Evolutionary conservation across 176 grass and related monocot genomes (phyloP).

Genomic region (Aegilops umbellulata): DNA sequence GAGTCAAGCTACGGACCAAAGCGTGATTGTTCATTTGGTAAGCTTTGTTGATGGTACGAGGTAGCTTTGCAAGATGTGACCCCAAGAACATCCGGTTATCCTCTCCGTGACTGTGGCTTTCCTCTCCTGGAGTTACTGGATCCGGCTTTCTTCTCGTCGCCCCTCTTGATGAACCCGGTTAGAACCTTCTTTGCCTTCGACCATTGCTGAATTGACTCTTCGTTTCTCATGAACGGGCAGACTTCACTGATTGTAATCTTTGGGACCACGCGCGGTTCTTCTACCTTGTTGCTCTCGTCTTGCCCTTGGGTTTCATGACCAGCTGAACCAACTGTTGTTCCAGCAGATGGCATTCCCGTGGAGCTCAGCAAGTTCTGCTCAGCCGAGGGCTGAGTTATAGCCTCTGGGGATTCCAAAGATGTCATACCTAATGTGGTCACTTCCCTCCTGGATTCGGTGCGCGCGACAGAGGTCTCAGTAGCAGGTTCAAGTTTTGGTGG

Average conservation of each 20-base stretch:
- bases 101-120: conserved; percentile 20
- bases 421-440: background rate
- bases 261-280: conserved; percentile 44
- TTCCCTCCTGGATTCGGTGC: conserved; percentile 14
- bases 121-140: conserved; percentile 40
- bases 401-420: conserved; percentile 7
- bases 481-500: conserved; percentile 23
- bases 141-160: conserved; percentile 37
- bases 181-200: conserved; percentile 69
- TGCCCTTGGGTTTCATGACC: background rate
- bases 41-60: background rate
- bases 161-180: conserved; percentile 66
- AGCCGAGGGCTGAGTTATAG: background rate
- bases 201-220: conserved; percentile 74
- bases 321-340: background rate
- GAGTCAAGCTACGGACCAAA: background rate
- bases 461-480: background rate
- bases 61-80: background rate
- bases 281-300: conserved; percentile 10
- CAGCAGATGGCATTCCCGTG: background rate
- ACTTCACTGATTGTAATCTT: conserved; percentile 84
- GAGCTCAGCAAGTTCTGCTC: conserved; percentile 3
- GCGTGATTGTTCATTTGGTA: background rate
- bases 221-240: conserved; percentile 86
- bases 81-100: conserved; percentile 3